Percentiles rank a stretch among this genome's conserved stretches.
Evolutionary conservation across 371 early-diverging fungal species (phyloP).

Genomic region (Haplosporangium sp.): DNA sequence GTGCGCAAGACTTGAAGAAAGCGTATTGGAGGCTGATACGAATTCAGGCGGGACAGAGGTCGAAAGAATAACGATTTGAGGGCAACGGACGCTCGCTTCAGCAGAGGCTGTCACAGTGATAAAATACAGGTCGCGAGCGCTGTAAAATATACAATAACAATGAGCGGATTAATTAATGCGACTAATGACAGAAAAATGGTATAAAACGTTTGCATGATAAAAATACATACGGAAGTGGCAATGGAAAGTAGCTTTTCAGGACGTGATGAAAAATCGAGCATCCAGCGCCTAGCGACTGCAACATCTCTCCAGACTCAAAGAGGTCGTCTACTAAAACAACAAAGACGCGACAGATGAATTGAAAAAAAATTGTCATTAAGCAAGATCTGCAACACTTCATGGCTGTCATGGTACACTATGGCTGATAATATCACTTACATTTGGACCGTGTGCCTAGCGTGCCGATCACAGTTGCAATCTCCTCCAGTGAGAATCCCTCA

Average conservation of each 20-base stretch:
- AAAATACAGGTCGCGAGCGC: conserved; percentile 53
- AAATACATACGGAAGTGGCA: conserved; percentile 63
- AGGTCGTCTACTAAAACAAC: conserved; percentile 57
- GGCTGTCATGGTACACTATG: background rate
- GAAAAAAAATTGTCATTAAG: background rate
- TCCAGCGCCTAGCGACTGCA: conserved; percentile 56
- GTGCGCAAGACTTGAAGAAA: conserved; percentile 52
- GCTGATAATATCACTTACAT: conserved; percentile 24
- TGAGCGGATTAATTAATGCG: background rate
- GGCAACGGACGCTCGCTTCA: conserved; percentile 57
- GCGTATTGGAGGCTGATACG: conserved; percentile 50
- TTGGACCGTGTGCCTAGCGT: conserved; percentile 57
- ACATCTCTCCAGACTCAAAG: conserved; percentile 56
- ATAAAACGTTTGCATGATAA: background rate
- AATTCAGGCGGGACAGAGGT: conserved; percentile 27
- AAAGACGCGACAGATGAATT: background rate
- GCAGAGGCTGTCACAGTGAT: conserved; percentile 35
- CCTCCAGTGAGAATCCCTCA: conserved; percentile 68
- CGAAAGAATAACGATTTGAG: conserved; percentile 54
- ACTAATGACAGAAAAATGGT: background rate
- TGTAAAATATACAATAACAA: background rate
- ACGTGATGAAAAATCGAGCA: conserved; percentile 59
- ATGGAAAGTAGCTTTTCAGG: conserved; percentile 61
- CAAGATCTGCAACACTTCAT: background rate
- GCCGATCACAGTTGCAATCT: conserved; percentile 64